Base-by-base conservation (phyloP, 176 grass and related monocot genomes). In the Avena eriantha region DNA sequence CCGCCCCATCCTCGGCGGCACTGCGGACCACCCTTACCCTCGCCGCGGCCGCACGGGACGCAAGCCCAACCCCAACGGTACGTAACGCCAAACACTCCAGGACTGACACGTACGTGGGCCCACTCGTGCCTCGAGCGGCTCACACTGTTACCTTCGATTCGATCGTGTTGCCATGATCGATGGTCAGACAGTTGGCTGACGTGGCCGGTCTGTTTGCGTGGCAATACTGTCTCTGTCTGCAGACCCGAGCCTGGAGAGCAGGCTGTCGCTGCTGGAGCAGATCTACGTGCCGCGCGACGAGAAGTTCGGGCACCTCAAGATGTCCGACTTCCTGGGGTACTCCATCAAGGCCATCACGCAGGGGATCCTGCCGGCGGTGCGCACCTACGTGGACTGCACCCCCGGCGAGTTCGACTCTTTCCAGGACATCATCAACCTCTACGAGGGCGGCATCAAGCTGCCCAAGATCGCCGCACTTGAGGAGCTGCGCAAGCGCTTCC, bases 231-330 rank as follows among this genome's bases (percentile, higher is more conserved):
- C 3, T n/a, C 34, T 35, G 3, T 35, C 3, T n/a, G 50, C 66
- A 93, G 92, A 94, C 80, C 45, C 75, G 5, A 82, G 45, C 29
- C 64, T 81, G 6, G 92, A 94, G 84, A 94, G 89, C 63, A 86
- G 92, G 86, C 78, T 89, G 76, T 33, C 79, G 31, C 60, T 82
- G 58, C 14, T 94, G 57, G 75, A 82, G 4, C 55, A 88, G 50
- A 95, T 92, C 49, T 95, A 95, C 69, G 93, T 95, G 47, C 93
- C 93, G 9, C 85, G 93, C 0, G 93, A 95, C 23, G 93, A 95
- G 90, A 83, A 83, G 46, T 95, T 95, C 56, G 93, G 93, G 0
- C 80, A 95, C 75, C 60, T 95, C 4, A 95, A 95, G 83, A 92
- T 88, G 83, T 65, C 88, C 0, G 93, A 95, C 46, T 95, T 95